Percentiles rank a stretch among this genome's conserved stretches.
phyloP scores from a whole-genome alignment of 768 basidiomycete species.

The Filobasidium wieringae region DNA sequence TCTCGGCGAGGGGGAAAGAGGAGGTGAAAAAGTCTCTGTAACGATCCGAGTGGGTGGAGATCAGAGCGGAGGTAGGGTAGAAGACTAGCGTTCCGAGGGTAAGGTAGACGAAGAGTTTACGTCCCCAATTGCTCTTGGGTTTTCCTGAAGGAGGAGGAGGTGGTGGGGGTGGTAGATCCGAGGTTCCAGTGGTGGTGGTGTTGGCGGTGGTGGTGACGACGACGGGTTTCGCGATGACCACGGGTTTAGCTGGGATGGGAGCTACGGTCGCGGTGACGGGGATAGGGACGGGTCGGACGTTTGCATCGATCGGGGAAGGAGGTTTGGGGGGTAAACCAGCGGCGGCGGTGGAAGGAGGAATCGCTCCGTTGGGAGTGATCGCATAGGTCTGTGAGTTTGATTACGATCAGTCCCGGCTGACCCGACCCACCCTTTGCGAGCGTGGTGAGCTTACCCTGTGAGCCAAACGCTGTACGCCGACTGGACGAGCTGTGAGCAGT shows the following conservation, averaged over 20 bases:
- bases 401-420: background rate
- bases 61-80: slow-evolving; percentile 69
- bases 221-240: slow-evolving; percentile 7
- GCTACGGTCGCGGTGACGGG: background rate
- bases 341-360: background rate
- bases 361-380: background rate
- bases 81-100: slow-evolving; percentile 59
- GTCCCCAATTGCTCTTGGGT: slow-evolving; percentile 40
- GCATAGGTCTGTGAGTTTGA: background rate
- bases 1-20: slow-evolving; percentile 62
- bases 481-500: slow-evolving; percentile 3
- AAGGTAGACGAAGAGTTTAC: slow-evolving; percentile 56
- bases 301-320: slow-evolving; percentile 1
- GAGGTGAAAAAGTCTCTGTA: slow-evolving; percentile 81
- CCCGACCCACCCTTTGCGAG: background rate
- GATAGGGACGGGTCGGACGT: slow-evolving; percentile 6
- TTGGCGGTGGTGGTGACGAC: slow-evolving; percentile 10
- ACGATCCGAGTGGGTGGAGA: slow-evolving; percentile 59
- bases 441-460: background rate
- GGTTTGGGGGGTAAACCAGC: slow-evolving; percentile 9
- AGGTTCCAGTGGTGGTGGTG: slow-evolving; percentile 3
- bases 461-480: background rate
- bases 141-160: slow-evolving; percentile 10
- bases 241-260: slow-evolving; percentile 1
- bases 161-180: slow-evolving; percentile 11